Evolutionary conservation across 768 basidiomycete genomes (phyloP), one percentile per base, ranked within the genome.

Genomic region (Baorangia bicolor): DNA sequence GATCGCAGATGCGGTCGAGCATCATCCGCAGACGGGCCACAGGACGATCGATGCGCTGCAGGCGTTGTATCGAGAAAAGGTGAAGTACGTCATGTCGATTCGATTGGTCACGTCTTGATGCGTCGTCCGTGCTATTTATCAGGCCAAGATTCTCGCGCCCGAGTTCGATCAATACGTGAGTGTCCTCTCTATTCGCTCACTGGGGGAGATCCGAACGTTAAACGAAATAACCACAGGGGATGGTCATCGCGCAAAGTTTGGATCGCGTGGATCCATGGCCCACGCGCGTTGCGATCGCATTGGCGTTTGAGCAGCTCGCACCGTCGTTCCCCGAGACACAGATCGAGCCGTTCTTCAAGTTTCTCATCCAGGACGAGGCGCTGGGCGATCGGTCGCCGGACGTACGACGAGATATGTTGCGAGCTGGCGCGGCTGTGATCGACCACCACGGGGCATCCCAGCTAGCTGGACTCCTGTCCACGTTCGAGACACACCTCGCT

Each of bases 151-250:
- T 37, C 80, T 96, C 5, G 86, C 87, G 4, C 94, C 95, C 1
- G 92, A 97, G 69, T 98, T 91, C 65, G 97, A 98, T 69, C 76
- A 88, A 81, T 99, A 90, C 71, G 93, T 94, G 51, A 43, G 88
- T 74, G n/a, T 47, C 23, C 4, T 54, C 4, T 54, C 5, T 41
- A 2, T 25, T 37, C n/a, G 39, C 18, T 6, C 5, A 9, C 3
- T 6, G 9, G 25, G 25, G 31, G 11, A 9, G 33, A 41, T 66
- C 8, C 11, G 14, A 3, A 1, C 20, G 11, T 7, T 2, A 7
- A 5, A 18, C 23, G n/a, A n/a, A n/a, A 11, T 57, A 23, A 31
- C 25, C 34, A 23, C 58, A 94, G 93, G 97, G 97, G 16, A 96
- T 98, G 90, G 81, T 98, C 48, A 87, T 96, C 47, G 84, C 90